Percentiles rank a stretch among this genome's conserved stretches.
phyloP scores from a whole-genome alignment of 208 protist genomes.

The Tritrichomonas musculus region DNA sequence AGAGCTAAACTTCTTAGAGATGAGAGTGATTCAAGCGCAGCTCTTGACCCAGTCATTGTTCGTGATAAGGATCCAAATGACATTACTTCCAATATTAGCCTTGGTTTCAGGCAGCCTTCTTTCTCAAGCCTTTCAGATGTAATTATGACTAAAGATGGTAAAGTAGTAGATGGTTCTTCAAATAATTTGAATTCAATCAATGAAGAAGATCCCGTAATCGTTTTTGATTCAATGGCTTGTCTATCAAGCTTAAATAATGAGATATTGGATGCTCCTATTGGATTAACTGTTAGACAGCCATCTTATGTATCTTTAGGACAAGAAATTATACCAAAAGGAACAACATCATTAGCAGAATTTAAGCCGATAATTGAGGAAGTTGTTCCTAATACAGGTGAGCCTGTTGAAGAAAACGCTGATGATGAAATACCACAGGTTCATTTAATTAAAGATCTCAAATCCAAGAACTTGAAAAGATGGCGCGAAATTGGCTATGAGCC shows the following conservation, averaged over 20 bases:
- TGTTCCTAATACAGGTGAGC: not conserved
- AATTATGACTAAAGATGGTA: not conserved
- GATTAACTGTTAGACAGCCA: not conserved
- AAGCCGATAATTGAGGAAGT: not conserved
- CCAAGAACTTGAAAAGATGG: not conserved
- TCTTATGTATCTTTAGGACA: not conserved
- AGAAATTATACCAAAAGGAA: not conserved
- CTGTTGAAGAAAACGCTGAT: not conserved
- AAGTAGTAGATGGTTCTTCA: not conserved
- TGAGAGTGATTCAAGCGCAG: not conserved
- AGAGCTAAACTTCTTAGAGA: too few species aligned
- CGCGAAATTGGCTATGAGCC: constrained; percentile 20
- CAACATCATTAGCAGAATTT: not conserved
- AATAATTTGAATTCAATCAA: too few species aligned
- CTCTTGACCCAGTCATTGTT: not conserved
- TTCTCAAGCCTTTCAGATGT: not conserved
- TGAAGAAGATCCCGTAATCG: not conserved
- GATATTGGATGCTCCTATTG: not conserved
- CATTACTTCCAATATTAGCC: not conserved
- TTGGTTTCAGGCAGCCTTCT: not conserved
- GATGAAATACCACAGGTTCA: not conserved
- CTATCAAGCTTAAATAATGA: too few species aligned
- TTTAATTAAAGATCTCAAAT: not conserved
- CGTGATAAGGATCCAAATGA: not conserved
- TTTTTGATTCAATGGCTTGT: not conserved